These are phyloP conservation scores for Schoenoplectus tabernaemontani DNA, from an alignment of 202 grass and related monocot species.

Conservation along the genomic window DNA sequence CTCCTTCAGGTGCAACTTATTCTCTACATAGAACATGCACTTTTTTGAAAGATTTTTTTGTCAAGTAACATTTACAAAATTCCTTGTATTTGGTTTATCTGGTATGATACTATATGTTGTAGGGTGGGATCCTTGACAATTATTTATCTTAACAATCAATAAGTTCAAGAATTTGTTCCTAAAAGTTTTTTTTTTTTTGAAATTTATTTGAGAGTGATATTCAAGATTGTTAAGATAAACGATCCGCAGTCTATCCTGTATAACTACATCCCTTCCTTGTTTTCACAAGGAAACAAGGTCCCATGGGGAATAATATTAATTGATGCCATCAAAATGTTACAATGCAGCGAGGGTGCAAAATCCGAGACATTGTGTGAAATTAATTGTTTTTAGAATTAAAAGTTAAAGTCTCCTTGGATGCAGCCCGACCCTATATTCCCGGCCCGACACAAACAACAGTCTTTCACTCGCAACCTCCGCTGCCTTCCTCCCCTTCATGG, in stretches of 20 bases:
- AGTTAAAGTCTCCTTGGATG: not conserved
- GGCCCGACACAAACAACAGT: conserved; percentile 19
- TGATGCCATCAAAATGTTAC: not conserved
- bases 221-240: no score
- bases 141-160: no score
- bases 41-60: not conserved
- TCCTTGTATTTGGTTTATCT: not conserved
- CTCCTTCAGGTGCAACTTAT: not conserved
- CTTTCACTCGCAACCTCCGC: conserved; percentile 17
- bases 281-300: no score
- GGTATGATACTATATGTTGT: not conserved
- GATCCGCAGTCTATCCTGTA: no score
- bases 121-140: no score
- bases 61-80: not conserved
- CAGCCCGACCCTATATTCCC: conserved; percentile 32
- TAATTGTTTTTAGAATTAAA: not conserved
- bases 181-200: no score
- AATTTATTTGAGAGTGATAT: no score
- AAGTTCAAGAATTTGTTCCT: no score
- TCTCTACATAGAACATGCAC: not conserved
- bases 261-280: no score
- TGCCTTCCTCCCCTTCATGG: conserved; percentile 4
- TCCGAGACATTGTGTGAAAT: not conserved
- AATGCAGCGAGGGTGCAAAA: not conserved
- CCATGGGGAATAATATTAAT: not conserved